Evolutionary conservation across 441 rosid genomes (phyloP).

Genomic region (Bruguiera hainesii): DNA sequence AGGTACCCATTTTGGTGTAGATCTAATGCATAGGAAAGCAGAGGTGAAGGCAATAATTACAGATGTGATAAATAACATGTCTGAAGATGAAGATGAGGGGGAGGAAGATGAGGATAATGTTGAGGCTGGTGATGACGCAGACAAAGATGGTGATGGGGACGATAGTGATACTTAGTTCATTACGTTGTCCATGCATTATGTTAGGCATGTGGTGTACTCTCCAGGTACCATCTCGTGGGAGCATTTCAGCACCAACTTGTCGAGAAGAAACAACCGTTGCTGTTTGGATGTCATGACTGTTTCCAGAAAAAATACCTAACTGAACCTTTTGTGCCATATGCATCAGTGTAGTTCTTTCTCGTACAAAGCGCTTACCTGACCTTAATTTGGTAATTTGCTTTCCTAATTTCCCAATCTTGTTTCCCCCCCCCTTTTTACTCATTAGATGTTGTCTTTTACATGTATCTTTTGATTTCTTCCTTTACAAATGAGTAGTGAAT

Average conservation of each 20-base stretch:
- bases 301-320: conserved; percentile 19
- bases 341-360: conserved; percentile 19
- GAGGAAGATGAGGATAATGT: conserved; percentile 52
- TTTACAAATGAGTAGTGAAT: conserved; percentile 19
- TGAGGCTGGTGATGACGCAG: conserved; percentile 35
- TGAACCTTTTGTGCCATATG: conserved; percentile 40
- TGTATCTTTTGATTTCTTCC: conserved; percentile 29
- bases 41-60: conserved; percentile 92
- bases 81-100: conserved; percentile 80
- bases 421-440: neutral
- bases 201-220: conserved; percentile 21
- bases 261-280: conserved; percentile 4
- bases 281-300: conserved; percentile 18
- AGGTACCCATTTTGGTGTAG: conserved; percentile 73
- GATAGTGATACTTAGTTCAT: conserved; percentile 35
- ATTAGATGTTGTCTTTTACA: conserved; percentile 10
- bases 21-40: conserved; percentile 74
- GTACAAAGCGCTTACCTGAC: conserved; percentile 22
- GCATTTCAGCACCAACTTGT: neutral
- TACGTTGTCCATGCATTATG: conserved; percentile 6
- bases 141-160: conserved; percentile 38
- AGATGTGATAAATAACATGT: conserved; percentile 85
- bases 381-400: conserved; percentile 16
- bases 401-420: neutral
- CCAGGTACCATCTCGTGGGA: conserved; percentile 1